Percentiles rank a stretch among this genome's conserved stretches.
These are phyloP conservation scores for Hibiscus trionum DNA, from an alignment of 345 rosid genomes.

Conservation along the genomic window DNA sequence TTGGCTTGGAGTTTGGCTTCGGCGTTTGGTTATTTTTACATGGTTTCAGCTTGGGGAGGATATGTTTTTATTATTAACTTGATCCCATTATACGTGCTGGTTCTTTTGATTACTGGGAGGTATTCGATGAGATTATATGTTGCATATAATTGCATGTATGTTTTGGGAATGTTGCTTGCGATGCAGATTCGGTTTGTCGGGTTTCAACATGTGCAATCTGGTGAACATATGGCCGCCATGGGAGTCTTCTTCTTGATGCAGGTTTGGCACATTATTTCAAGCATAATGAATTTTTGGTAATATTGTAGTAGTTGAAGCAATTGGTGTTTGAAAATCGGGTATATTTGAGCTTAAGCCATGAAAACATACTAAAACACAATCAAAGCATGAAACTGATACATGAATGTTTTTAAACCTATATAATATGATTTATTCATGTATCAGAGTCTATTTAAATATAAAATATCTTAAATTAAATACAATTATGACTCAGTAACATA, in stretches of 20 bases:
- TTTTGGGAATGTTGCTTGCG: conserved; percentile 93
- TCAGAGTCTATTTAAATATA: too few relatives aligned
- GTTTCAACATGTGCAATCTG: conserved; percentile 98
- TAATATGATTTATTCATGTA: too few relatives aligned
- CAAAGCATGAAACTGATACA: not conserved
- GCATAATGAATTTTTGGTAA: not conserved
- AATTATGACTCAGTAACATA: too few relatives aligned
- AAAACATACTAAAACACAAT: not conserved
- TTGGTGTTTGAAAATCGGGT: not conserved
- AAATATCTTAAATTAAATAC: not conserved
- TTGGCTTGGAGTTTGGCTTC: conserved; percentile 83
- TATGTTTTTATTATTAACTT: conserved; percentile 93
- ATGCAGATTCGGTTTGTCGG: conserved; percentile 99
- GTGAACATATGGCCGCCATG: conserved; percentile 99
- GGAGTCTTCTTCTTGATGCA: conserved; percentile 95
- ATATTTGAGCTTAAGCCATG: not conserved
- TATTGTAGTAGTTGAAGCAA: not conserved
- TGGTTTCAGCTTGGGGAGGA: conserved; percentile 99
- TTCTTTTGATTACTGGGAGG: conserved; percentile 84
- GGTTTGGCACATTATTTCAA: conserved; percentile 29
- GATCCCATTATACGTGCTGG: conserved; percentile 88
- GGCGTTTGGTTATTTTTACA: conserved; percentile 90
- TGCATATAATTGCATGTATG: conserved; percentile 85
- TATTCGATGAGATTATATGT: conserved; percentile 89
- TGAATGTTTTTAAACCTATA: not conserved